Base-by-base conservation (phyloP, 139 green algal species). In the Gonium pectorale region DNA sequence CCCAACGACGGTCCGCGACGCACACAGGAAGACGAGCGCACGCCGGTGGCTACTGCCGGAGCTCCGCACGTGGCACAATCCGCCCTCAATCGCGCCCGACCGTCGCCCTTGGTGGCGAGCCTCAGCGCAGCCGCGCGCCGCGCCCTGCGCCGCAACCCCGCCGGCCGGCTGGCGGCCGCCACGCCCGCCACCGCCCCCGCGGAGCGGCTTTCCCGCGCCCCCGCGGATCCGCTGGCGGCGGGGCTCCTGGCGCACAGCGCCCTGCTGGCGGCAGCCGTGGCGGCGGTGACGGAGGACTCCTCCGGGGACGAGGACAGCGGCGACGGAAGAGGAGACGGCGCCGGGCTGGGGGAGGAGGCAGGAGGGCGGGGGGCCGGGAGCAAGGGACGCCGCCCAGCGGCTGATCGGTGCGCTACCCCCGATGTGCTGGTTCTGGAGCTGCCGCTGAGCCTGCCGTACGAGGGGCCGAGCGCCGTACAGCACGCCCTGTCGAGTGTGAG, bases 111-210 rank as follows among this genome's bases (percentile, higher is more conserved):
- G 15, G 46, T 11, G 13, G 13, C 15, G 46, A 11, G 11, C 13
- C 46, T 54, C 13, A 11, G 46, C 46, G 11, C 13, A 56, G 49
- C 56, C 21, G 56, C 56, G 24, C 15, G 5, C n/a, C 56, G 56
- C 17, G n/a, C 56, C 5, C 56, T 13, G 2, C 35, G 52, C 2
- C 5, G 44, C 52, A 27, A 80, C 35, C 72, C 72, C 43, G 74
- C 52, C 17, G 59, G 49, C 27, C 22, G 38, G 35, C 8, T 81
- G 3, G 74, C 74, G 4, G 75, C 75, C 59, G 75, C 75, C 59
- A 82, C 40, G 13, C 5, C 40, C 60, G 75, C 75, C 27, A 44
- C 75, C 17, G 59, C 29, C 4, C 40, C 56, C 17, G 59, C 75
- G 29, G 29, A 15, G 0, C 75, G 75, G 2, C 19, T 82, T 3